Conservation (phyloP, 2,329 filamentous ascomycete species). For the Daldinia sp. region DNA sequence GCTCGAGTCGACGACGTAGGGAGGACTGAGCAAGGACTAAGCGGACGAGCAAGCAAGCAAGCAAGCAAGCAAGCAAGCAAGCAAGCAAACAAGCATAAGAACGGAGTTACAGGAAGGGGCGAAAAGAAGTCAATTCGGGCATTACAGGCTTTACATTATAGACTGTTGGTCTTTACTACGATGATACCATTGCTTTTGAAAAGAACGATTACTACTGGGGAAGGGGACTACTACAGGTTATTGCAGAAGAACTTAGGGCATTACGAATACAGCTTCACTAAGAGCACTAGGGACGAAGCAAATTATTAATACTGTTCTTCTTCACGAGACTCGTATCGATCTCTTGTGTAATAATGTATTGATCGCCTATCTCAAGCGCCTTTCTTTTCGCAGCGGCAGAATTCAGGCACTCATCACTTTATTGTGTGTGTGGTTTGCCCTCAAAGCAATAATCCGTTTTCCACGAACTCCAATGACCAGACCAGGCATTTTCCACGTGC, state of each 20-base stretch:
- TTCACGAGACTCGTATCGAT: constrained; percentile 34
- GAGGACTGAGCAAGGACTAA: not conserved
- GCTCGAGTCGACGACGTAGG: constrained; percentile 54
- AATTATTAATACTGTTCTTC: constrained; percentile 13
- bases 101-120: constrained; percentile 39
- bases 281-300: not conserved
- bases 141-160: constrained; percentile 21
- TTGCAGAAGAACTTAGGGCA: not conserved
- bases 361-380: constrained; percentile 36
- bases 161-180: constrained; percentile 31
- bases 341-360: constrained; percentile 28
- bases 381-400: constrained; percentile 22
- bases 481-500: constrained; percentile 39
- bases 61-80: not conserved
- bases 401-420: constrained; percentile 27
- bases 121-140: constrained; percentile 25
- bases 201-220: not conserved
- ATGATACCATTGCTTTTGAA: constrained; percentile 40
- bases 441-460: constrained; percentile 45
- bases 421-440: constrained; percentile 38
- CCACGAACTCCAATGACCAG: constrained; percentile 48
- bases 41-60: not conserved
- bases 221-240: not conserved
- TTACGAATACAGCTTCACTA: not conserved
- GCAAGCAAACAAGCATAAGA: too few relatives aligned